phyloP scores from a whole-genome alignment of 352 stramenopile genomes.

The Pythium rishiriense region DNA sequence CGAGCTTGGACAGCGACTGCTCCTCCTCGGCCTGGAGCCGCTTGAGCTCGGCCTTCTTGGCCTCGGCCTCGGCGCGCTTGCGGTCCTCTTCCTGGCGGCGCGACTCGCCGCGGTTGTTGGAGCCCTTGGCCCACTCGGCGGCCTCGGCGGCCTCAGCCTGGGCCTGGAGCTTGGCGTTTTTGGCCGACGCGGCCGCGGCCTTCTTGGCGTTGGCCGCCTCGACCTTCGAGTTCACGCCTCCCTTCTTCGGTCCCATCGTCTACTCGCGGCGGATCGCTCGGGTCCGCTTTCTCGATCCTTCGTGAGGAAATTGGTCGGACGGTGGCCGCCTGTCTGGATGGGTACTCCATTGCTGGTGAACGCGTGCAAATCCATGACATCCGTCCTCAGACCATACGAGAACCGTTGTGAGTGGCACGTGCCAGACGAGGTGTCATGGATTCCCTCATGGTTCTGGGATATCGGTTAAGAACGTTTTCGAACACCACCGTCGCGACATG shows the following conservation, averaged over 20 bases:
- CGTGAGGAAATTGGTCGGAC: slow-evolving; percentile 2
- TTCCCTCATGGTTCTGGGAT: slow-evolving; percentile 6
- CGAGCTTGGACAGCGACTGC: slow-evolving; percentile 41
- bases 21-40: slow-evolving; percentile 70
- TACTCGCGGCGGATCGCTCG: neutral
- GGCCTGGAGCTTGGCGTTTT: slow-evolving; percentile 55
- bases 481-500: neutral
- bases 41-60: slow-evolving; percentile 75
- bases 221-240: slow-evolving; percentile 63
- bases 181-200: slow-evolving; percentile 47
- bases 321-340: slow-evolving; percentile 2
- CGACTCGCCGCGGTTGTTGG: slow-evolving; percentile 44
- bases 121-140: slow-evolving; percentile 61
- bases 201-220: slow-evolving; percentile 77
- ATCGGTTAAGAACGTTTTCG: slow-evolving; percentile 22
- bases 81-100: slow-evolving; percentile 58
- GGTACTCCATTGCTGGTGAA: slow-evolving; percentile 20
- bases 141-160: slow-evolving; percentile 41
- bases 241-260: slow-evolving; percentile 51
- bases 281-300: slow-evolving; percentile 18
- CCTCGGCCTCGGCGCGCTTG: slow-evolving; percentile 59
- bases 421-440: slow-evolving; percentile 16
- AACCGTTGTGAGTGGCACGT: neutral
- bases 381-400: neutral
- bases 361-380: slow-evolving; percentile 24